A percentile compares a stretch with the other conserved stretches of the same genome.
phyloP scores from a whole-genome alignment of 495 filamentous ascomycete genomes.

The Poronia punctata region DNA sequence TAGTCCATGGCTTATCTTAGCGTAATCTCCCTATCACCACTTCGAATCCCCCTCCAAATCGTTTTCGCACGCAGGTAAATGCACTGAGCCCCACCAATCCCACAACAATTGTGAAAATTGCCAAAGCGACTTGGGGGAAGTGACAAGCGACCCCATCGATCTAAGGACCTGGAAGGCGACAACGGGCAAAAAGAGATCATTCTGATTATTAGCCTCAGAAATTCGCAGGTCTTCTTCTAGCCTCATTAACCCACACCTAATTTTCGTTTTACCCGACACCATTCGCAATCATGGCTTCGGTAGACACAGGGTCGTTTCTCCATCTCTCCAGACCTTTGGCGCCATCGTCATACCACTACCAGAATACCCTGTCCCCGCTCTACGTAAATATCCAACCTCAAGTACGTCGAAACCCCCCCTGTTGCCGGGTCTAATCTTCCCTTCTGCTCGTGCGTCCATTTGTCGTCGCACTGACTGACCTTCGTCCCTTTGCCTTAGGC shows the following conservation, averaged over 20 bases:
- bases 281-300: conserved; percentile 61
- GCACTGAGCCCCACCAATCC: conserved; percentile 12
- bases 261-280: not conserved
- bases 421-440: conserved; percentile 59
- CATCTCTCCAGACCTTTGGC: conserved; percentile 90
- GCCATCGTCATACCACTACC: conserved; percentile 66
- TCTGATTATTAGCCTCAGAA: not conserved
- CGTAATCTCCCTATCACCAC: not conserved
- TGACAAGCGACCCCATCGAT: conserved; percentile 1
- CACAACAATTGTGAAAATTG: conserved; percentile 16
- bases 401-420: conserved; percentile 48
- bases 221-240: conserved; percentile 1
- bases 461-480: conserved; percentile 16
- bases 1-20: conserved; percentile 8
- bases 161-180: conserved; percentile 3
- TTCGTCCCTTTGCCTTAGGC: conserved; percentile 46
- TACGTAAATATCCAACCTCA: conserved; percentile 92
- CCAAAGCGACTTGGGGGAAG: conserved; percentile 3
- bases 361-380: conserved; percentile 78
- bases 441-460: not conserved
- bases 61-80: conserved; percentile 13
- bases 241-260: not conserved
- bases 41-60: conserved; percentile 9
- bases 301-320: conserved; percentile 71
- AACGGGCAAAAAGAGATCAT: conserved; percentile 1